Conservation (phyloP, 257 asterid species). For the Orobanche coerulescens region DNA sequence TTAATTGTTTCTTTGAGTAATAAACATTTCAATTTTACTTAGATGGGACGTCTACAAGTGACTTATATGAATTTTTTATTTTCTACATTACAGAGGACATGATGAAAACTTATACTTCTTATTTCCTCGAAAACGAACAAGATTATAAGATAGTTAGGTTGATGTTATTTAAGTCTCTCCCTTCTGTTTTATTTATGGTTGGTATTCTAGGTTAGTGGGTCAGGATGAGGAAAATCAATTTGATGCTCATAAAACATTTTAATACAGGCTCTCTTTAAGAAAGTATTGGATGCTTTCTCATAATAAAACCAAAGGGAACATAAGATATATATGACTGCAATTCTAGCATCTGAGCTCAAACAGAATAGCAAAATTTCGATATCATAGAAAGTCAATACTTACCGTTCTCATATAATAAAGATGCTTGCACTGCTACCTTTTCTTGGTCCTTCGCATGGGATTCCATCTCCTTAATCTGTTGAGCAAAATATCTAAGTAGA, state of each 20-base stretch:
- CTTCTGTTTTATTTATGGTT: neutral
- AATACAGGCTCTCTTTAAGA: neutral
- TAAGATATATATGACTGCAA: neutral
- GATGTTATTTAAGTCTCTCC: neutral
- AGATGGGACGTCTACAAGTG: neutral
- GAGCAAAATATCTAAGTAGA: slow-evolving; percentile 19
- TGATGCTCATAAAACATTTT: neutral
- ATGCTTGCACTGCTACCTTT: slow-evolving; percentile 59
- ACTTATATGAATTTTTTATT: neutral
- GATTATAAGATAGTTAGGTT: neutral
- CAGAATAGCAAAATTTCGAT: neutral
- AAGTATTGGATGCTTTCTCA: slow-evolving; percentile 14
- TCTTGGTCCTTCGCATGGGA: slow-evolving; percentile 58
- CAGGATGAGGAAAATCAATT: neutral
- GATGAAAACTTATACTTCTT: neutral
- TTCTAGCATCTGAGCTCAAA: slow-evolving; percentile 1
- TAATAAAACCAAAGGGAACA: slow-evolving; percentile 4
- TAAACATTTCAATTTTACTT: neutral
- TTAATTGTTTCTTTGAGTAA: neutral
- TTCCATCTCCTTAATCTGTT: slow-evolving; percentile 84
- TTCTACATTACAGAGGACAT: neutral
- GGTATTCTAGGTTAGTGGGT: neutral
- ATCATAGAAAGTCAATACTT: slow-evolving; percentile 29
- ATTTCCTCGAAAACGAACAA: slow-evolving; percentile 1
- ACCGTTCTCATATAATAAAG: slow-evolving; percentile 44